Conservation (phyloP, 2,329 filamentous ascomycete species). For the Calonectria pauciramosa region DNA sequence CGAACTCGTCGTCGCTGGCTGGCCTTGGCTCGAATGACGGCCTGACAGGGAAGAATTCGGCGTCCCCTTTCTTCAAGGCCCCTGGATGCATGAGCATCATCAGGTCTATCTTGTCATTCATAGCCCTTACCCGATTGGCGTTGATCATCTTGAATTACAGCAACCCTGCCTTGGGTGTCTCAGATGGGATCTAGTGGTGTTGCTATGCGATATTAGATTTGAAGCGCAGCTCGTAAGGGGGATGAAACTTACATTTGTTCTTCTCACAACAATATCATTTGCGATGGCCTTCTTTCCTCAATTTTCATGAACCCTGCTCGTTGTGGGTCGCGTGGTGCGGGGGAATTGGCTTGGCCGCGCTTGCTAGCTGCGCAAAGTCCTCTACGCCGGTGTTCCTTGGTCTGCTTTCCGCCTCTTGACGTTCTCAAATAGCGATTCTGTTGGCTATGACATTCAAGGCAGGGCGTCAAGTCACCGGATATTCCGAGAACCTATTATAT, state of each 20-base stretch:
- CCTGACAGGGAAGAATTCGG: neutral
- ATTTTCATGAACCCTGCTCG: neutral
- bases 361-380: neutral
- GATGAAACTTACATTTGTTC: neutral
- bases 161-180: neutral
- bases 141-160: neutral
- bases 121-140: neutral
- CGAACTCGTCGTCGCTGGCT: neutral
- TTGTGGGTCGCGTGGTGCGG: neutral
- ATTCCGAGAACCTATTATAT: neutral
- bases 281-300: too few relatives aligned
- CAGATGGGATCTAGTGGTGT: neutral
- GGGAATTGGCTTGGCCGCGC: neutral
- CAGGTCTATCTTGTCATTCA: slow-evolving; percentile 6
- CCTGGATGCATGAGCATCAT: slow-evolving; percentile 1
- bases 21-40: neutral
- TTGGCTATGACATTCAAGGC: neutral
- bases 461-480: accelerated
- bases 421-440: neutral
- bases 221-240: too few relatives aligned
- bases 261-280: too few relatives aligned
- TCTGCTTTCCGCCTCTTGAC: neutral
- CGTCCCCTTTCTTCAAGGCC: neutral
- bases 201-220: neutral
- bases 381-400: neutral